Evolutionary conservation across 805 yeast species (phyloP).

Genomic region (Zygotorulaspora florentina): DNA sequence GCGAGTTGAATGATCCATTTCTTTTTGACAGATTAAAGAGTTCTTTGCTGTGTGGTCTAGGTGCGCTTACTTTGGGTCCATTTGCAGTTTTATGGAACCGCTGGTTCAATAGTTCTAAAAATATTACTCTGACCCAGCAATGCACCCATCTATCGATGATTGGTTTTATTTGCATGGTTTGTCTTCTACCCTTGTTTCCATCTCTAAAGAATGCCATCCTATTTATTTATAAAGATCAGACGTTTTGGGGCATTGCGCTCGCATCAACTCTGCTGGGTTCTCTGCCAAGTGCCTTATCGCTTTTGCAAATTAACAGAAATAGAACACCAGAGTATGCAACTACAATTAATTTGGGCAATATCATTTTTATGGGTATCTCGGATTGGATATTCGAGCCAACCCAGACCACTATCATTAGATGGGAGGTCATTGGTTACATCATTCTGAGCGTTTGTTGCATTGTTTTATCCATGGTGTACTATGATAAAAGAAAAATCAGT

Average conservation of each 20-base stretch:
- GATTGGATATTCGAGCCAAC: constrained; percentile 31
- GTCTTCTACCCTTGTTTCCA: constrained; percentile 25
- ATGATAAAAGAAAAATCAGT: constrained; percentile 12
- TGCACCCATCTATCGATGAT: constrained; percentile 20
- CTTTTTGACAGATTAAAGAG: constrained; percentile 36
- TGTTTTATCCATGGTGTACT: constrained; percentile 20
- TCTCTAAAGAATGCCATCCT: constrained; percentile 10
- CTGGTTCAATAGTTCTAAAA: constrained; percentile 23
- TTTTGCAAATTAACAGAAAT: constrained; percentile 23
- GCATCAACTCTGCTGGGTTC: constrained; percentile 25
- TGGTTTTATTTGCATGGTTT: constrained; percentile 20
- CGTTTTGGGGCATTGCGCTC: constrained; percentile 20
- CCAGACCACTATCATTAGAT: constrained; percentile 29
- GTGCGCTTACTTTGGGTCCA: constrained; percentile 32
- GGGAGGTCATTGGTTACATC: constrained; percentile 34
- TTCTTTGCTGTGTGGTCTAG: constrained; percentile 32
- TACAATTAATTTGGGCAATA: constrained; percentile 27
- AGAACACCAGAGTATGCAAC: constrained; percentile 29
- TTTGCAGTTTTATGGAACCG: constrained; percentile 30
- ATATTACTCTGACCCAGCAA: constrained; percentile 14
- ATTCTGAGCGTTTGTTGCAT: constrained; percentile 26
- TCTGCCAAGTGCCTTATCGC: constrained; percentile 24
- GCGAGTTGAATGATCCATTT: constrained; percentile 35
- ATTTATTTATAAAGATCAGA: constrained; percentile 11
- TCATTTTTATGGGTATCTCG: constrained; percentile 28